Base-by-base conservation (phyloP, 176 grass and related monocot species). In the Rhynchospora pubera region DNA sequence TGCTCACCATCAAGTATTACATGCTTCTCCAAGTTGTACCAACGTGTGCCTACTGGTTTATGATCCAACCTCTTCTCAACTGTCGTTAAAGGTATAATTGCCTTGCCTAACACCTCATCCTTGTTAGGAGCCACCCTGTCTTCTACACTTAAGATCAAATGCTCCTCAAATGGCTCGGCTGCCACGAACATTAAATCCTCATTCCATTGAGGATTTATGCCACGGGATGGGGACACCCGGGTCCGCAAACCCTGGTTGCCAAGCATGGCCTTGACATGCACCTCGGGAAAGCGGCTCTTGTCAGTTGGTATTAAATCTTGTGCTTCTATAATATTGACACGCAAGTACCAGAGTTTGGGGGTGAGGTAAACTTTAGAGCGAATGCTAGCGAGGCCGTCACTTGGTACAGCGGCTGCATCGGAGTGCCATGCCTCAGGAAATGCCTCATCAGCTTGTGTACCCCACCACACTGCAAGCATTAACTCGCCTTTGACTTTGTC, bases 171-270 rank as follows among this genome's bases (percentile, higher is more conserved):
- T 21, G 88, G 88, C 70, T 93, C 91, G 0, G 88, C 86, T 66
- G 81, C 88, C 39, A 93, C 91, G 74, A 90, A 89, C 91, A 93
- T 88, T 83, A 91, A 83, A 83, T 91, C 88, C 82, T 93, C 88
- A 68, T 93, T 93, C 89, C 91, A 93, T 82, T 88, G 70, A 47
- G 84, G 86, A 78, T 93, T 91, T 66, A 83, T 26, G 47, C 19
- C 80, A 50, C 87, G 87, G 82, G 44, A 84, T 18, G 30, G 19
- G 24, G 82, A 91, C 46, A 87, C 57, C 60, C 78, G 87, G 56
- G 84, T 91, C 70, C 88, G 83, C 45, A 87, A 65, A 52, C 6
- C 26, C 71, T 93, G 88, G 66, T 85, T 90, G 14, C 91, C 88
- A 53, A 87, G 76, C 57, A 48, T 86, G 69, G 62, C 91, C 78